Conservation (phyloP, 192 early-diverging fungal species). For the Haplosporangium gracile region DNA sequence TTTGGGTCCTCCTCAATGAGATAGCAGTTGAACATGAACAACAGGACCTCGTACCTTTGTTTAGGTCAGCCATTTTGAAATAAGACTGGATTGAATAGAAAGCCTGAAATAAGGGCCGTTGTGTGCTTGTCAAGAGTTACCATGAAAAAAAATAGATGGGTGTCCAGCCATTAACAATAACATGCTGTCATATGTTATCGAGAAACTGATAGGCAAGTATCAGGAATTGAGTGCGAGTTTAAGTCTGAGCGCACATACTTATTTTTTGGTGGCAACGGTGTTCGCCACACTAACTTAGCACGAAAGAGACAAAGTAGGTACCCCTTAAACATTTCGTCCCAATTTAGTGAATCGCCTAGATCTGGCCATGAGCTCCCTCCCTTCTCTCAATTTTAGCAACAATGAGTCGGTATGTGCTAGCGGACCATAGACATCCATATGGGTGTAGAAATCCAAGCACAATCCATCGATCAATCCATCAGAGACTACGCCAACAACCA, state of each 20-base stretch:
- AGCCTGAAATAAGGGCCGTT: too few species aligned
- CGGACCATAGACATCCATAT: background rate
- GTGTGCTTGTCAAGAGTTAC: too few species aligned
- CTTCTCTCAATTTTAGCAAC: slow-evolving; percentile 52
- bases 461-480: slow-evolving; percentile 29
- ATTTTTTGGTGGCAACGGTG: too few species aligned
- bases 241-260: too few species aligned
- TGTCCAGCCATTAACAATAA: too few species aligned
- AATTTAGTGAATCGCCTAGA: slow-evolving; percentile 11
- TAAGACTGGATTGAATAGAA: too few species aligned
- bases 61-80: too few species aligned
- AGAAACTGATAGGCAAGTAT: too few species aligned
- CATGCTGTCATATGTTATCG: too few species aligned
- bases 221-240: too few species aligned
- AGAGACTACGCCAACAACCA: background rate
- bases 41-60: background rate
- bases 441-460: slow-evolving; percentile 22
- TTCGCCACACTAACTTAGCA: background rate
- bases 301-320: background rate
- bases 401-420: slow-evolving; percentile 50
- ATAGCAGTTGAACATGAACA: background rate
- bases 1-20: background rate
- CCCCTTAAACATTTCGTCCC: background rate
- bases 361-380: slow-evolving; percentile 17
- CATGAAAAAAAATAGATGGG: too few species aligned